These are phyloP conservation scores for Tricholoma furcatifolium DNA, from an alignment of 768 basidiomycete genomes.

Conservation along the genomic window DNA sequence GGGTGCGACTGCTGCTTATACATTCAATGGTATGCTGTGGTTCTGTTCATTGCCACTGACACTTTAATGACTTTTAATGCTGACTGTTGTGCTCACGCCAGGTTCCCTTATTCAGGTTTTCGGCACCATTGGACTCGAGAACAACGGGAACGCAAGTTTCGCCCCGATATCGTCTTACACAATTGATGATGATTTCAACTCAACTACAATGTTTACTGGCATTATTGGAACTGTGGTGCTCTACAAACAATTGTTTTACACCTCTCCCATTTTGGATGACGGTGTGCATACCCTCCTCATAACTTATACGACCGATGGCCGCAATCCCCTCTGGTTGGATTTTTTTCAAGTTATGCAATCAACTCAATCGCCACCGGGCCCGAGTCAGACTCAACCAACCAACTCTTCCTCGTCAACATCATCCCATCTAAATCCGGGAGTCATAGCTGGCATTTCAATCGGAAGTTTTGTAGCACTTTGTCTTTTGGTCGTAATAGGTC, in stretches of 20 bases:
- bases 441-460: constrained; percentile 6
- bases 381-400: background rate
- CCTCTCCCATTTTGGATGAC: background rate
- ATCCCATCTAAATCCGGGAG: background rate
- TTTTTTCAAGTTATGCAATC: background rate
- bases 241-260: constrained; percentile 3
- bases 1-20: constrained; percentile 3
- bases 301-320: background rate
- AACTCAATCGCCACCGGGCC: background rate
- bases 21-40: constrained; percentile 3
- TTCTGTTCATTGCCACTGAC: background rate
- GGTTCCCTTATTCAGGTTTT: constrained; percentile 13
- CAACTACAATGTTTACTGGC: background rate
- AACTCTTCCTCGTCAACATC: background rate
- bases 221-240: background rate
- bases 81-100: background rate
- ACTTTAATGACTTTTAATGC: background rate
- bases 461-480: constrained; percentile 4
- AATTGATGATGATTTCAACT: background rate
- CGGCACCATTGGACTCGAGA: constrained; percentile 11
- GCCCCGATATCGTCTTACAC: constrained; percentile 8
- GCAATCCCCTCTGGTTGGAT: constrained; percentile 9
- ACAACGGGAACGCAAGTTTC: constrained; percentile 2
- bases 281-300: constrained; percentile 2
- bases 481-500: constrained; percentile 3